phyloP scores from a whole-genome alignment of 441 rosid genomes.

The Eruca vesicaria region DNA sequence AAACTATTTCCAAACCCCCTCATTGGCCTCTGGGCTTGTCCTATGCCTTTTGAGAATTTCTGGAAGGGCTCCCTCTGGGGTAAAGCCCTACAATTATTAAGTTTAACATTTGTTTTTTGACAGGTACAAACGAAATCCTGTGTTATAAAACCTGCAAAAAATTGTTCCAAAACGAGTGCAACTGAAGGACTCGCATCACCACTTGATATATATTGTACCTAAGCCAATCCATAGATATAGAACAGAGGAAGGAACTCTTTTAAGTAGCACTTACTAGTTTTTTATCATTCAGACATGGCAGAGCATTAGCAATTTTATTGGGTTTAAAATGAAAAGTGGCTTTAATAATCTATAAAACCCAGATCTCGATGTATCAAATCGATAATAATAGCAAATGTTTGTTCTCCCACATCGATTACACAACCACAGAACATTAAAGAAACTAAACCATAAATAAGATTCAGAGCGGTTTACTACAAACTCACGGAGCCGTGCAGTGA shows the following conservation, averaged over 20 bases:
- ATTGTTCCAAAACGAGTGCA: too few species aligned
- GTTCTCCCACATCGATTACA: not conserved
- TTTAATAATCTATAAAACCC: not conserved
- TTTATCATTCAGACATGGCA: too few species aligned
- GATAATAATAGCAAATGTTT: not conserved
- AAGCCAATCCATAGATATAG: not conserved
- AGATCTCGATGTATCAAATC: not conserved
- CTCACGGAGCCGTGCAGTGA: not conserved
- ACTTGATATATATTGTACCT: too few species aligned
- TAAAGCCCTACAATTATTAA: not conserved
- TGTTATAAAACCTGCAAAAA: too few species aligned
- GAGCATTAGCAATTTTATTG: too few species aligned
- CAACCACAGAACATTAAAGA: not conserved
- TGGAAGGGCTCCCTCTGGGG: not conserved
- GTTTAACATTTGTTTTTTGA: not conserved
- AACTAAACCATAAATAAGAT: not conserved
- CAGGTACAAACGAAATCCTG: too few species aligned
- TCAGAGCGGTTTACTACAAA: not conserved
- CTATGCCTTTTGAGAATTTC: not conserved
- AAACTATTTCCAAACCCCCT: constrained; percentile 97
- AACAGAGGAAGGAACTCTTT: not conserved
- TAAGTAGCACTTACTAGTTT: too few species aligned
- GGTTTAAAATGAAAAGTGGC: not conserved
- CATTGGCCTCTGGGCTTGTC: not conserved
- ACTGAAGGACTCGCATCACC: too few species aligned